Evolutionary conservation across 345 rosid genomes (phyloP).

Genomic region (Salix suchowensis): DNA sequence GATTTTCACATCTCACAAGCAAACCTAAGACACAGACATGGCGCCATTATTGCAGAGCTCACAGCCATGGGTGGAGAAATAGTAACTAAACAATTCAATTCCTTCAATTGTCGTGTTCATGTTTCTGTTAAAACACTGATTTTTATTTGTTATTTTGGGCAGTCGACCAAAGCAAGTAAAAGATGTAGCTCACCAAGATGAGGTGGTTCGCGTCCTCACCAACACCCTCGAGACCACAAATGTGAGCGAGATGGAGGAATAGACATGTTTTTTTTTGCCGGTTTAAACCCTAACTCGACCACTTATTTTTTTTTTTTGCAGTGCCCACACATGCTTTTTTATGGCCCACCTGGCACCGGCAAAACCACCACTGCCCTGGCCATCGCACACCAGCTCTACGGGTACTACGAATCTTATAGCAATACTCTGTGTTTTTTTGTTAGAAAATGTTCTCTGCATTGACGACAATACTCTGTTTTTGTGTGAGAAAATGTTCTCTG

Average conservation of each 20-base stretch:
- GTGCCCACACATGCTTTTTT: slow-evolving; percentile 98
- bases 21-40: slow-evolving; percentile 32
- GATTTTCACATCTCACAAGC: not conserved
- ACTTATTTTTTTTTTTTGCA: slow-evolving; percentile 8
- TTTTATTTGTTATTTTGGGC: slow-evolving; percentile 8
- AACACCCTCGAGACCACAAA: slow-evolving; percentile 81
- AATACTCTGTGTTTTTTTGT: not conserved
- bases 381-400: slow-evolving; percentile 86
- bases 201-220: slow-evolving; percentile 94
- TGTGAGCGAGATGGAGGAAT: slow-evolving; percentile 23
- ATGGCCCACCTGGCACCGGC: slow-evolving; percentile 96
- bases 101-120: no score
- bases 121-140: not conserved
- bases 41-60: slow-evolving; percentile 82
- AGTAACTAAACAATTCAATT: slow-evolving; percentile 21
- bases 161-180: slow-evolving; percentile 93
- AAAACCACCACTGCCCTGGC: slow-evolving; percentile 97
- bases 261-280: not conserved
- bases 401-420: slow-evolving; percentile 35
- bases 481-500: not conserved
- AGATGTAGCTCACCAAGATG: slow-evolving; percentile 95
- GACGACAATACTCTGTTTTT: not conserved
- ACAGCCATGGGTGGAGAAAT: slow-evolving; percentile 97
- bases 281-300: slow-evolving; percentile 24
- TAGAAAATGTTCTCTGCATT: not conserved